Base-by-base conservation (phyloP, 2,329 filamentous ascomycete species). In the Ceratocystis cubensis region DNA sequence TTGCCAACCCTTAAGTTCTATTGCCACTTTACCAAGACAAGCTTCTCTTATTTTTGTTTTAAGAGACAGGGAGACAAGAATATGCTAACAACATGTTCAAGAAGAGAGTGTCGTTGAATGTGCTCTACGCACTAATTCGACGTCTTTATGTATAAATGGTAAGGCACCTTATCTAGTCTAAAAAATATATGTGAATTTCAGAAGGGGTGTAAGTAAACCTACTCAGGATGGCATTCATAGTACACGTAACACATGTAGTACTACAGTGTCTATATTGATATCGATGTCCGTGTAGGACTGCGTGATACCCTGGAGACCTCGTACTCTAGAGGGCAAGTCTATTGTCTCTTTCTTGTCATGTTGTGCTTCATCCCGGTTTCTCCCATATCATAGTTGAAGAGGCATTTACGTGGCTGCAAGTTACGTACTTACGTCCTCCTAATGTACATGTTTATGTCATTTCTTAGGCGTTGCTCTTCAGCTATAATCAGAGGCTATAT, bases 331-430 rank as follows among this genome's bases (percentile, higher is more conserved):
- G n/a, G 17, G 25, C 25, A 59, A 59, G 28, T n/a, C 20, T n/a
- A 25, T 33, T 59, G 28, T 59, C 15, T 53, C 59, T 30, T 50
- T 63, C 25, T n/a, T 45, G 44, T 33, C 17, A 7, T 44, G 17
- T 37, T 53, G 53, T 57, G 8, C 59, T 63, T 28, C n/a, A 22
- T 66, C 63, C 65, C 59, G 65, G 61, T 66, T 66, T 66, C 45
- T 66, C 53, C 61, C 65, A 63, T 50, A 48, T 5, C 5, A 45
- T 63, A n/a, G 56, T 59, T n/a, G 15, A 59, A 25, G 28, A 33
- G 56, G 28, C 56, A 56, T 46, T 44, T 44, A 33, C n/a, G 17
- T 57, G 6, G 22, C 37, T 37, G 6, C 30, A 41, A 33, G 46
- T 37, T 57, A 33, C 10, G 13, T 57, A n/a, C 3, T 30, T 2